phyloP scores from a whole-genome alignment of 2,329 filamentous ascomycete species.

The Fusarium sp. region DNA sequence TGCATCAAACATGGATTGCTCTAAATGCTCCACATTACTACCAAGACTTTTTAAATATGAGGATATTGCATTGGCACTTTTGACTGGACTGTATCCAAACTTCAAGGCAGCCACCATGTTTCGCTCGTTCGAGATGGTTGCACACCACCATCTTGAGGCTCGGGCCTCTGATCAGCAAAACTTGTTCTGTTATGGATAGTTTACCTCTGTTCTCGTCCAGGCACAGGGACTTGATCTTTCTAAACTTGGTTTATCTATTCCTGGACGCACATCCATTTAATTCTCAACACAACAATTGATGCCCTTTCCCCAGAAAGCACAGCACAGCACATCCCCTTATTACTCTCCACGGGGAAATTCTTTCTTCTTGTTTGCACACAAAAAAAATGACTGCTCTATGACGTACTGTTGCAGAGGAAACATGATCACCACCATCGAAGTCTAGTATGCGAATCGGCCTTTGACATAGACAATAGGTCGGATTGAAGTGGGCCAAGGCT shows the following conservation, averaged over 20 bases:
- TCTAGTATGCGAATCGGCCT: constrained; percentile 39
- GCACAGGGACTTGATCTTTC: constrained; percentile 28
- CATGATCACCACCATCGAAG: constrained; percentile 28
- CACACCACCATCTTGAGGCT: constrained; percentile 32
- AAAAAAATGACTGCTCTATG: constrained; percentile 27
- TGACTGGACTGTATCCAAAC: neutral
- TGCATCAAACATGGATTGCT: neutral
- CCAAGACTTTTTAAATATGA: neutral
- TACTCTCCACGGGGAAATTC: constrained; percentile 4
- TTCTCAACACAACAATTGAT: neutral
- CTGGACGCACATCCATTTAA: constrained; percentile 1
- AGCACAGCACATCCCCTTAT: neutral
- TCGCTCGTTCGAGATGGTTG: constrained; percentile 24
- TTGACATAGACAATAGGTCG: constrained; percentile 16
- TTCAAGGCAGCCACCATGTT: constrained; percentile 17
- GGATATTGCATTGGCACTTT: neutral
- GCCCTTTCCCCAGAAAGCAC: constrained; percentile 4
- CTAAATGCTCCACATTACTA: neutral
- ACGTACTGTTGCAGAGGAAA: constrained; percentile 35
- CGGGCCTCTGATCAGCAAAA: constrained; percentile 37
- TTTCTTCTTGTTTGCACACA: neutral
- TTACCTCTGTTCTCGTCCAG: constrained; percentile 31
- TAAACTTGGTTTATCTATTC: constrained; percentile 8
- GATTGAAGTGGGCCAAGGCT: constrained; percentile 18
- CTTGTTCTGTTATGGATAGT: constrained; percentile 38